Base-by-base conservation (phyloP, 148 eudicot species). In the Rhododendron williamsianum region DNA sequence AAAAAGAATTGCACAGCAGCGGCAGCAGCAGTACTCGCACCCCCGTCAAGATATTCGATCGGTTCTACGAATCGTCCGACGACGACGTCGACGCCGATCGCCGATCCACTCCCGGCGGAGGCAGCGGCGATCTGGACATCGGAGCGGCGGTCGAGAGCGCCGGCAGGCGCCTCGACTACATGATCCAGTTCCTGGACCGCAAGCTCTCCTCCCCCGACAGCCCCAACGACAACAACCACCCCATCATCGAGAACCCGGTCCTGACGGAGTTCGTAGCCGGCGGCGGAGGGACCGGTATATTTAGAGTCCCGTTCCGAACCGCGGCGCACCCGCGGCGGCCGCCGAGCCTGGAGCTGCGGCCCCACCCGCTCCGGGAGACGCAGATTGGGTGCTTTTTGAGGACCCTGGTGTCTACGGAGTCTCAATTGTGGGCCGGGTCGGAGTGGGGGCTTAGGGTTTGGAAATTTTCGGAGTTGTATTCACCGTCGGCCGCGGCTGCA, bases 361-460 rank as follows among this genome's bases (percentile, higher is more conserved):
- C 98, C 4, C 95, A 90, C 49, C 99, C 96, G 71, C 79, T 89
- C 76, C 87, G 92, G 87, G 98, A 97, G 85, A 91, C 93, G 0
- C 98, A 95, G 51, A 67, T 92, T 69, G 96, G 98, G 82, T 65
- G 90, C 27, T 92, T 86, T 30, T 85, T 93, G 84, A 90, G 92
- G 93, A 82, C 76, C 27, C 15, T 97, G 56, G 81, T 52, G 30
- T 89, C 91, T 15, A 90, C 88, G 4, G 89, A 85, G 38, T 72
- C 82, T 76, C 91, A 95, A 54, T 78, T 97, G 83, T 95, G 99
- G 99, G 95, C 89, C 11, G 98, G 98, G 4, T 93, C 94, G 16
- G 98, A 97, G 84, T 51, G 87, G 80, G 93, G 94, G 12, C 87
- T 97, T 71, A 84, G 98, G 88, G 87, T 87, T 79, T 95, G 98